Conservation (phyloP, 768 basidiomycete species). For the Hortiboletus campestris region DNA sequence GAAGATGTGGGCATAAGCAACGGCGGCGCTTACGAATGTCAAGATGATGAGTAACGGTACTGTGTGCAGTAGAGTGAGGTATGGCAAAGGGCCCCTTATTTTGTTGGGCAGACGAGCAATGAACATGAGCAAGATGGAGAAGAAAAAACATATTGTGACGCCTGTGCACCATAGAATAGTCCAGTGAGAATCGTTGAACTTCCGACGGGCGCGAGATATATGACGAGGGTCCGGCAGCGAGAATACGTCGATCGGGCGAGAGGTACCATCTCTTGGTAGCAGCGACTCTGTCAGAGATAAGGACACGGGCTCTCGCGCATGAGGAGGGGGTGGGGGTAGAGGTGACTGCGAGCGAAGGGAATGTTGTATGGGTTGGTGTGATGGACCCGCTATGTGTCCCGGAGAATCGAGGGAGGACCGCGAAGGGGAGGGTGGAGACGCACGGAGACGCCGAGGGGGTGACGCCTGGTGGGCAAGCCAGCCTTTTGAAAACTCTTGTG, state of each 20-base stretch:
- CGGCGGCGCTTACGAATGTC: conserved; percentile 65
- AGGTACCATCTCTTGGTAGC: conserved; percentile 67
- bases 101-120: conserved; percentile 43
- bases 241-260: conserved; percentile 68
- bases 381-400: conserved; percentile 37
- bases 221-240: conserved; percentile 75
- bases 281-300: conserved; percentile 77
- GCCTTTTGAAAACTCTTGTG: conserved; percentile 45
- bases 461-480: conserved; percentile 80
- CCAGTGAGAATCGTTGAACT: conserved; percentile 74
- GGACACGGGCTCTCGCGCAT: conserved; percentile 47
- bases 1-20: conserved; percentile 72
- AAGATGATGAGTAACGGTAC: conserved; percentile 74
- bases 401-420: conserved; percentile 31
- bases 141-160: conserved; percentile 58
- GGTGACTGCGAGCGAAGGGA: conserved; percentile 40
- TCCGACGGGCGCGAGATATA: conserved; percentile 59
- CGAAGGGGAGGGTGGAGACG: conserved; percentile 40
- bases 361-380: conserved; percentile 13
- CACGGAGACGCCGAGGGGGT: conserved; percentile 47
- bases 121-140: conserved; percentile 65
- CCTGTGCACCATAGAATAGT: conserved; percentile 64
- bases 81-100: conserved; percentile 42
- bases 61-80: conserved; percentile 72
- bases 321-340: conserved; percentile 41